Evolutionary conservation across 225 moss, liverwort and hornwort species (phyloP), one percentile per base, ranked within the genome.

Genomic region (Straminergon stramineum): DNA sequence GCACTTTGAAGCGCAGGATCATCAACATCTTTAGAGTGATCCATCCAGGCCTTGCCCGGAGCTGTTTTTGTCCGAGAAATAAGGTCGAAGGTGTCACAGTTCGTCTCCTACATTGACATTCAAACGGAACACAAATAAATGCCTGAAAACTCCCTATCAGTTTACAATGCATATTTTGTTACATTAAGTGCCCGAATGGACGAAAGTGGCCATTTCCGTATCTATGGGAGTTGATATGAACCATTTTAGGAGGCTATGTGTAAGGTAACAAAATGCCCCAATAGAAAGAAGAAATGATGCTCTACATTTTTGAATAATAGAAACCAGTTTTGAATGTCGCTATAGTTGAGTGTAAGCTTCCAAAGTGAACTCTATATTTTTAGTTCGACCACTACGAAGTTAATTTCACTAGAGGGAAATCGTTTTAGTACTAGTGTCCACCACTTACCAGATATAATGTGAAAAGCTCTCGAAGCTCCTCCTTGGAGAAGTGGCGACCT

Each of bases 391-490:
- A 53, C 13, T n/a, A 37, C 4, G 37, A 52, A 37, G 84, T 61
- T 76, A 60, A 68, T 52, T 35, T 34, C 41, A 62, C 77, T 77
- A 31, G 24, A 68, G 24, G 48, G 35, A 81, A 62, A 34, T 65
- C 39, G 12, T 27, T 62, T 61, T 57, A 60, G 28, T 84, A 15
- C 15, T 63, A 34, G 43, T 88, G 61, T 60, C 32, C 71, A 57
- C 57, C 63, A 75, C 94, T 91, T 85, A 97, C 97, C 96, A 93
- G 83, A 66, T 94, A 89, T 80, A 96, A 90, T n/a, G 92, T 94
- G 89, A 97, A 96, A 34, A 97, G 91, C 92, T 96, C 96, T 84
- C 96, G 96, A 90, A 97, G 95, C 83, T 97, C 97, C 89, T 97
- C 96, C 64, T 96, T 94, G 75, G 94, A 96, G 82, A 97, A 97